A percentile compares a stretch with the other conserved stretches of the same genome.
Evolutionary conservation across 345 rosid species (phyloP).

Genomic region (Eucalyptus erythrocorys): DNA sequence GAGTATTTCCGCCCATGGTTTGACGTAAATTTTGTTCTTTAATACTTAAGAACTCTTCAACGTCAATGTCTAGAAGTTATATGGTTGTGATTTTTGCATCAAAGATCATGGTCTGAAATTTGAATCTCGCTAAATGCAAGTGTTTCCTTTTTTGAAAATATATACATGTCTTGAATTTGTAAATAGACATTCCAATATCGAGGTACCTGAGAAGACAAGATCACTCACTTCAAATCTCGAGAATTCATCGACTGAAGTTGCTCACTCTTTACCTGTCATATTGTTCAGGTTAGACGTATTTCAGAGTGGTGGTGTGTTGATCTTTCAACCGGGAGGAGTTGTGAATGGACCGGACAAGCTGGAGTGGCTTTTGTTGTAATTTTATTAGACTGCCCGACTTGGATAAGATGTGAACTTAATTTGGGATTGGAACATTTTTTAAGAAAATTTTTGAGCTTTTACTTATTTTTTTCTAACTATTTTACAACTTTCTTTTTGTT

Average conservation of each 20-base stretch:
- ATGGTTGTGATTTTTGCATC: not conserved
- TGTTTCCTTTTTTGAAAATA: not conserved
- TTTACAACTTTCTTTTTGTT: not conserved
- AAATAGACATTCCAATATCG: not conserved
- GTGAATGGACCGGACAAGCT: not conserved
- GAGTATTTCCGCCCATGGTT: too few species aligned
- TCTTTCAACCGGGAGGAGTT: not conserved
- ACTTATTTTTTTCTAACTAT: not conserved
- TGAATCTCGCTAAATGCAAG: not conserved
- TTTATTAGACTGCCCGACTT: not conserved
- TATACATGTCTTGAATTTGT: not conserved
- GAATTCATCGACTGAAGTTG: not conserved
- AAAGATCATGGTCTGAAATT: not conserved
- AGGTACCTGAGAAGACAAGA: not conserved
- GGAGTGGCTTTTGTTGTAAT: not conserved
- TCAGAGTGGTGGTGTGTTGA: not conserved
- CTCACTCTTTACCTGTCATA: not conserved
- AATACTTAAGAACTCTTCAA: not conserved
- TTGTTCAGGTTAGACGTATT: not conserved
- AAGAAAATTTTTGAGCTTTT: not conserved
- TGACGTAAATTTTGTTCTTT: too few species aligned
- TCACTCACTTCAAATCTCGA: not conserved
- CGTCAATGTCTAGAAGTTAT: not conserved
- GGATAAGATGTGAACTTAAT: not conserved
- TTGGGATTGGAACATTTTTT: not conserved